These are phyloP conservation scores for Bocquillonia castaneifolia DNA, from an alignment of 441 rosid genomes.

Conservation along the genomic window DNA sequence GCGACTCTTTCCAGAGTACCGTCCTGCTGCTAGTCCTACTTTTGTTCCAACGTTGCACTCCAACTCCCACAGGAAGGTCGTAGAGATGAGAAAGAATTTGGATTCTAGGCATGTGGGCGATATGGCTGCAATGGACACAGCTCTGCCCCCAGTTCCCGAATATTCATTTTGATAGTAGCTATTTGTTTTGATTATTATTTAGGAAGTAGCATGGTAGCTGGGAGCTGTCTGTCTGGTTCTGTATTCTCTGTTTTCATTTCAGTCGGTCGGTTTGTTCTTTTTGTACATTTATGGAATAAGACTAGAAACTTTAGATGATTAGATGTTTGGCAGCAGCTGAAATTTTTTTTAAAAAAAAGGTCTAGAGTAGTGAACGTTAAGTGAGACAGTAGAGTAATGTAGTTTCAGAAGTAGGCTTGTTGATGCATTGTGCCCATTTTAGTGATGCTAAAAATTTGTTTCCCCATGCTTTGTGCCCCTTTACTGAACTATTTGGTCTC, in stretches of 20 bases:
- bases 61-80: conserved; percentile 81
- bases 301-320: conserved; percentile 30
- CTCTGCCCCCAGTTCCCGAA: conserved; percentile 23
- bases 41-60: conserved; percentile 72
- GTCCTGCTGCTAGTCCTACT: conserved; percentile 90
- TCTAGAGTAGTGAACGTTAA: neutral
- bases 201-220: conserved; percentile 32
- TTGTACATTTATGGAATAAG: conserved; percentile 45
- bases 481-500: neutral
- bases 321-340: conserved; percentile 20
- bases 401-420: conserved; percentile 14
- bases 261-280: conserved; percentile 33
- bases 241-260: conserved; percentile 18
- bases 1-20: conserved; percentile 81
- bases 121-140: conserved; percentile 8
- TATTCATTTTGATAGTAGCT: conserved; percentile 32
- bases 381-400: conserved; percentile 13
- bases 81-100: conserved; percentile 88
- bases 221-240: conserved; percentile 31
- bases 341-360: neutral
- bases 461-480: neutral
- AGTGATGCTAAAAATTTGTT: neutral
- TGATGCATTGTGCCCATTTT: neutral
- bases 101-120: conserved; percentile 18
- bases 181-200: conserved; percentile 33